Evolutionary conservation across 352 stramenopile species (phyloP), one percentile per base, ranked within the genome.

Genomic region (Pythium phragmiticola): DNA sequence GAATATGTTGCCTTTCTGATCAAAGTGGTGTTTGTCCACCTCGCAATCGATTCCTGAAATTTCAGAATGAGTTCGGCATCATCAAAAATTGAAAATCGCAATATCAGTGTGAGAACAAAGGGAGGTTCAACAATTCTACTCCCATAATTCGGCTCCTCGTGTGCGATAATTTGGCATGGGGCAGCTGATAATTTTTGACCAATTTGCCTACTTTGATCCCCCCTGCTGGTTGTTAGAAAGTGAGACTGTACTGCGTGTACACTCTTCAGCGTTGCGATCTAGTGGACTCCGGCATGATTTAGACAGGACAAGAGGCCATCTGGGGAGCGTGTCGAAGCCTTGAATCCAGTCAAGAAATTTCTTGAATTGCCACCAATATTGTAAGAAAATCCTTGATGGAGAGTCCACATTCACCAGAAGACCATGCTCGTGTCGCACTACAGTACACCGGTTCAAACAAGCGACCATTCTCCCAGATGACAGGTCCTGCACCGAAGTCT

Each of bases 281-380:
- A 17, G 37, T 48, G 42, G 14, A 26, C 9, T 33, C 33, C 16
- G 45, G 45, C 34, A 39, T 39, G 45, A 61, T 62, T 62, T 67
- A 67, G 60, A 67, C 60, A 67, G 60, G 60, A 47, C 60, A 26
- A 57, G 26, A 67, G 52, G 60, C 60, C 47, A 42, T 67, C 14
- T 49, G 34, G 30, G 43, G 16, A 67, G 51, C 49, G 7, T 23
- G 11, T 21, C 30, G 3, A 57, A 67, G 42, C 21, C 47, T 61
- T 61, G 52, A 67, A 67, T 55, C 60, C 34, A 62, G 60, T 67
- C 60, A 67, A 51, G n/a, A 36, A 19, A 14, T 67, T 67, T 23
- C 30, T 67, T 57, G 53, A 67, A 61, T 62, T 60, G 46, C 42
- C 49, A 11, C 49, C 59, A 39, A 59, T 34, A 33, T 34, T 7